Percentiles rank a stretch among this genome's conserved stretches.
Evolutionary conservation across 495 filamentous ascomycete species (phyloP).

Genomic region (Neurospora africana): DNA sequence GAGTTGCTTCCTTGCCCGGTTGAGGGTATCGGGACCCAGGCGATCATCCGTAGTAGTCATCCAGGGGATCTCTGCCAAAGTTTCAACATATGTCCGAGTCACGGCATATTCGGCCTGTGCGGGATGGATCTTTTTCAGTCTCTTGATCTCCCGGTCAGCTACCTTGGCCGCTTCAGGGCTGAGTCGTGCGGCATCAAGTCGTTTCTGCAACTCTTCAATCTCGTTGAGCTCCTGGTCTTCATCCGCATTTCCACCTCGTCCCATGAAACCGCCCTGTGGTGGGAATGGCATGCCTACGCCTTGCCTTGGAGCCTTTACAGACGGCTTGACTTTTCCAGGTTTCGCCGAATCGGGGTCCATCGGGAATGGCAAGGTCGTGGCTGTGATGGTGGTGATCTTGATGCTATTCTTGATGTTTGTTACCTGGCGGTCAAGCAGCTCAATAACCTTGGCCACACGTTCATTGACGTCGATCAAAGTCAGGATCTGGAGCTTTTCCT

Average conservation of each 20-base stretch:
- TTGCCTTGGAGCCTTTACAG: conserved; percentile 12
- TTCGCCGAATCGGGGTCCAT: conserved; percentile 38
- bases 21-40: conserved; percentile 71
- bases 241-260: conserved; percentile 27
- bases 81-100: conserved; percentile 89
- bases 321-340: conserved; percentile 15
- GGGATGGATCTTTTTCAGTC: conserved; percentile 89
- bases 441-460: conserved; percentile 68
- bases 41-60: conserved; percentile 74
- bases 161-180: conserved; percentile 62
- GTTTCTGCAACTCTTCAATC: conserved; percentile 84
- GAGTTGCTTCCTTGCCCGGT: conserved; percentile 74
- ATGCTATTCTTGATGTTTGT: conserved; percentile 70
- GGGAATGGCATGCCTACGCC: conserved; percentile 33
- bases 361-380: conserved; percentile 43
- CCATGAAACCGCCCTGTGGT: conserved; percentile 29
- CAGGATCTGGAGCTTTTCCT: conserved; percentile 81
- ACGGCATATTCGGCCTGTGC: conserved; percentile 93
- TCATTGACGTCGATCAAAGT: conserved; percentile 63
- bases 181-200: conserved; percentile 68
- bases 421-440: conserved; percentile 69
- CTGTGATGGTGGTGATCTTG: conserved; percentile 62
- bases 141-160: conserved; percentile 76
- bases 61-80: conserved; percentile 91
- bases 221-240: conserved; percentile 72